These are phyloP conservation scores for Melaleuca alternifolia DNA, from an alignment of 345 rosid species.

Conservation along the genomic window DNA sequence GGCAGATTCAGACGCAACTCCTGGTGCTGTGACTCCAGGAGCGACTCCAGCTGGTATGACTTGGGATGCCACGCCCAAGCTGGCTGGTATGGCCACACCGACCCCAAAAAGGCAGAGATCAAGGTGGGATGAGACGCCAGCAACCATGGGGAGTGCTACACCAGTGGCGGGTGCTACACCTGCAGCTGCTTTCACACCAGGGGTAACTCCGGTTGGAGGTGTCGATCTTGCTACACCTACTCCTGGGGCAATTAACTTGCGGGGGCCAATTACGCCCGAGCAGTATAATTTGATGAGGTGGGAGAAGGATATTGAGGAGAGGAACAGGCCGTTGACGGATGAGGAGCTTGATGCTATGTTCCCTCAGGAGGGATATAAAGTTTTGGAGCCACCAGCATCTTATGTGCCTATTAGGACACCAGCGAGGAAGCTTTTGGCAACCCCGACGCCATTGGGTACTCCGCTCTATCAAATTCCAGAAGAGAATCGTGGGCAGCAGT, in stretches of 20 bases:
- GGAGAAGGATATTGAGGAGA: conserved; percentile 99
- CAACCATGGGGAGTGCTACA: conserved; percentile 94
- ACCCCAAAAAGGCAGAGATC: conserved; percentile 92
- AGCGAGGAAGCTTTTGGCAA: conserved; percentile 74
- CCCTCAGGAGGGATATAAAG: conserved; percentile 85
- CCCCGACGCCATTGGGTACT: conserved; percentile 92
- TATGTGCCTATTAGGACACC: conserved; percentile 96
- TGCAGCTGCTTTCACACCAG: conserved; percentile 73
- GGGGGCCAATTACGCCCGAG: conserved; percentile 84
- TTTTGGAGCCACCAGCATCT: conserved; percentile 88
- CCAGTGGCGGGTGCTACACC: conserved; percentile 91
- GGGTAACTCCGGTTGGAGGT: conserved; percentile 86
- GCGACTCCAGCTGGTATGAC: conserved; percentile 92
- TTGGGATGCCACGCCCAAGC: conserved; percentile 90
- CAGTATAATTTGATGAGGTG: conserved; percentile 83
- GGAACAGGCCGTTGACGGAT: conserved; percentile 90
- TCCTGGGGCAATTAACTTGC: conserved; percentile 52
- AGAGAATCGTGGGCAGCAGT: conserved; percentile 94
- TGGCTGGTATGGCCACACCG: conserved; percentile 65
- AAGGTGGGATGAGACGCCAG: conserved; percentile 99
- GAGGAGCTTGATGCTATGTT: conserved; percentile 97
- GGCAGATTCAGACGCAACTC: conserved; percentile 87
- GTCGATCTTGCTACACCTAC: conserved; percentile 86
- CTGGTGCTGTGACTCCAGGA: conserved; percentile 83
- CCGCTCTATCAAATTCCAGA: conserved; percentile 79